Base-by-base conservation (phyloP, 2,329 filamentous ascomycete genomes). In the Diaporthe destruens region DNA sequence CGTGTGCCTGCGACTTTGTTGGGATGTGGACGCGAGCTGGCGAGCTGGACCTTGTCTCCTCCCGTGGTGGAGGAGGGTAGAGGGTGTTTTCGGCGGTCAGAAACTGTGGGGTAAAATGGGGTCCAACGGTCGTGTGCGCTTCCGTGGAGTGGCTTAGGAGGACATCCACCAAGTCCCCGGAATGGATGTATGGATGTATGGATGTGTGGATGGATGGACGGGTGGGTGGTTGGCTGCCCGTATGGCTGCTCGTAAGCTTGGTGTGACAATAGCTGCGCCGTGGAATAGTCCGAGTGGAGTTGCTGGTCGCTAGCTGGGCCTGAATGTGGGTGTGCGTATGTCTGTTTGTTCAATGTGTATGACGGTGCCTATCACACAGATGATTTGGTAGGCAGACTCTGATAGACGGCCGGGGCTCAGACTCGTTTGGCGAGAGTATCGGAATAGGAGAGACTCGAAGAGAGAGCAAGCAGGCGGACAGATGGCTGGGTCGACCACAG, bases 41-140 rank as follows among this genome's bases (percentile, higher is more conserved):
- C 42, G 54, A 66, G 47, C 53, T 65, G 42, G 39, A 51, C 56
- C 49, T 63, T 71, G 20, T 42, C 34, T 69, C 56, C 39, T 53
- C 56, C 55, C 47, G 56, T 42, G 29, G 68, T 47, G 42, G 59
- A 53, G 66, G 66, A 49, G 49, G 32, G 44, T 44, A 72, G 44
- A 23, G 55, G 55, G 66, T 32, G 66, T 72, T 47, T 70, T 74
- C 71, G 71, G 74, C 74, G 74, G 74, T 72, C 73, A 75, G 53
- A 67, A 59, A 75, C 53, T 75, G 73, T 73, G 74, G 74, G 73
- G 74, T 75, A 75, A 75, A 68, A 65, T 39, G 36, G 55, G 34
- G 65, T 57, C 69, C 67, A 59, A 70, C 49, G 56, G 54, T 57
- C 55, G 54, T 57, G 55, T 39, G 67, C 54, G 54, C 23, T 47